Evolutionary conservation across 2,329 filamentous ascomycete genomes (phyloP), one percentile per base, ranked within the genome.

Genomic region (Fusarium robinianum): DNA sequence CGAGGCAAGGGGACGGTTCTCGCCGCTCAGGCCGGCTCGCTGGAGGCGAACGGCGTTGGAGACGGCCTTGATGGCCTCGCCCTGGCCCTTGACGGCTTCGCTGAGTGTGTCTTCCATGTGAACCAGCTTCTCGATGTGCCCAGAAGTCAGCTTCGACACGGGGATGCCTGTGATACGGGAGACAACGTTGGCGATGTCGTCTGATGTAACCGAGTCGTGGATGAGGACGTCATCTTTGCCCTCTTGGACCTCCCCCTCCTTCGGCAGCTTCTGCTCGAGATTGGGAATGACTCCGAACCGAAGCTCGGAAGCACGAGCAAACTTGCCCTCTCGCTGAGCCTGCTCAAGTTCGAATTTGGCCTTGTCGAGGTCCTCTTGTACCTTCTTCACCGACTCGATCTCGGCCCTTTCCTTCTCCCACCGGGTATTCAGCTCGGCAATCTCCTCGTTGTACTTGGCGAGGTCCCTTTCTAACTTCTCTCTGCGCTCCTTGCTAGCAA

Each of bases 31-130:
- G 1, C 94, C 94, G 7, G 94, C 94, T 53, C 94, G 81, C 68
- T 97, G 94, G 75, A 96, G 87, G 14, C 94, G 84, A 7, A 99
- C 92, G 1, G 94, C 94, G 63, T 97, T 88, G 22, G 92, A 87
- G 2, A 97, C 92, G 12, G 91, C 88, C 53, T 85, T 85, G 46
- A 99, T 81, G 6, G 94, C 94, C 62, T 97, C 91, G 53, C 97
- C 92, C 66, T 99, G 94, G 4, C 94, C 94, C 53, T 90, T 86
- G 41, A 99, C 87, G 5, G 87, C 87, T 62, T 90, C 77, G 5
- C 89, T 80, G 7, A 99, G 78, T 1, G 83, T 87, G 50, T 96
- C 90, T 68, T 99, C 94, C 91, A 97, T 97, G 61, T 90, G 85
- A 10, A 99, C 87, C 18, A 99, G 76, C 70, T 96, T 96, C 67